Base-by-base conservation (phyloP, 164 flowering plant genomes). In the Liriodendron chinense region DNA sequence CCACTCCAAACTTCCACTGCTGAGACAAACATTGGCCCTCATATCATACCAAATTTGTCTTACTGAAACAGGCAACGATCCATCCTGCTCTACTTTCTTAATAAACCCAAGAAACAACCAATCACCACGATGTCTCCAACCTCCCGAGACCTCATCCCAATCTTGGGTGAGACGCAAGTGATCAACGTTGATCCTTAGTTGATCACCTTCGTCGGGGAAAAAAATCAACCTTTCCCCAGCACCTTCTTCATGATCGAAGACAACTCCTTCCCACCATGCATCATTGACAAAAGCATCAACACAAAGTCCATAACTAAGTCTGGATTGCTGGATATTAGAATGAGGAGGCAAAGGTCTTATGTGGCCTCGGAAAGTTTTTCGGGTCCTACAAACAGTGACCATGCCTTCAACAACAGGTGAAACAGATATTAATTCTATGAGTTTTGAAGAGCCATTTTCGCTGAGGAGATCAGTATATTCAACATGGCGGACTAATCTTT, bases 221-320 rank as follows among this genome's bases (percentile, higher is more conserved):
- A 94, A 92, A 10, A 96, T 71, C 25, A 61, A 84, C 79, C 97
- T 83, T 61, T 85, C 66, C 34, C 80, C 74, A 0, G 77, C 75
- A 48, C 89, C 89, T 73, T 83, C 88, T 43, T 85, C 83, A 20
- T 77, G 83, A 74, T 91, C 98, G 74, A 94, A 90, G 24, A 92
- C 78, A 47, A 94, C 97, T 9, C 97, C 99, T 83, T 94, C 98
- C 99, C 98, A 96, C 99, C 97, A 96, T 7, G 89, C 95, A 3
- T 89, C 97, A 7, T 82, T 28, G 64, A 80, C 26, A 47, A 75
- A 77, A 1, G 85, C 85, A 84, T 92, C 99, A 21, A 96, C 98
- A 78, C 97, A 94, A 9, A 86, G 76, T 24, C 97, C 98, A 85
- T 89, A 96, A 34, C 65, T 65, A 1, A 96, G 82, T 23, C 26